phyloP scores from a whole-genome alignment of 2,329 filamentous ascomycete genomes.

The Aspergillus sp. region DNA sequence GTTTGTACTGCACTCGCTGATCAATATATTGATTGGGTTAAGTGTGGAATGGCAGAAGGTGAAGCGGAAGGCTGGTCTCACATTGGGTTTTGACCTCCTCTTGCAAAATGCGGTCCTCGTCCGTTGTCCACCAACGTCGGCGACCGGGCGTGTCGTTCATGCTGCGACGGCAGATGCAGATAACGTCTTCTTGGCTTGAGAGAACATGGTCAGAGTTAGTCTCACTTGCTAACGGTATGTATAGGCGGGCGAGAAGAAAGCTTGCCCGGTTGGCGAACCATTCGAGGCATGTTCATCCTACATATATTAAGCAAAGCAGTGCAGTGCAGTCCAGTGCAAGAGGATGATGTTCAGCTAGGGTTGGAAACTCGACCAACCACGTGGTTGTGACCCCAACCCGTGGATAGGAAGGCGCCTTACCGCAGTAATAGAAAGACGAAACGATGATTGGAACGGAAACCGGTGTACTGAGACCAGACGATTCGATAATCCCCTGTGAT shows the following conservation, averaged over 20 bases:
- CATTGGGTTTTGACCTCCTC: neutral
- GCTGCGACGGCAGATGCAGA: neutral
- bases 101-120: neutral
- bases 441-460: neutral
- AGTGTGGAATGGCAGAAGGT: too few relatives aligned
- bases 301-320: neutral
- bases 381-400: neutral
- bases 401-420: neutral
- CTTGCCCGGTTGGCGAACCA: neutral
- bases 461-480: neutral
- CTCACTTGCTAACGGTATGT: neutral
- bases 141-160: neutral
- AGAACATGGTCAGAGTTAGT: neutral
- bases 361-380: neutral
- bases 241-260: neutral
- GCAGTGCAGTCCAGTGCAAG: neutral
- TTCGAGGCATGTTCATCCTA: neutral
- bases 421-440: neutral
- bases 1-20: neutral
- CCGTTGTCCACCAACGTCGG: neutral
- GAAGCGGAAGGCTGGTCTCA: neutral
- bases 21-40: neutral
- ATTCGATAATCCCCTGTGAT: neutral
- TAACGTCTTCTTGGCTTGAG: neutral
- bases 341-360: neutral